Evolutionary conservation across 2,329 filamentous ascomycete genomes (phyloP), one percentile per base, ranked within the genome.

Genomic region (Claviceps pazoutovae): DNA sequence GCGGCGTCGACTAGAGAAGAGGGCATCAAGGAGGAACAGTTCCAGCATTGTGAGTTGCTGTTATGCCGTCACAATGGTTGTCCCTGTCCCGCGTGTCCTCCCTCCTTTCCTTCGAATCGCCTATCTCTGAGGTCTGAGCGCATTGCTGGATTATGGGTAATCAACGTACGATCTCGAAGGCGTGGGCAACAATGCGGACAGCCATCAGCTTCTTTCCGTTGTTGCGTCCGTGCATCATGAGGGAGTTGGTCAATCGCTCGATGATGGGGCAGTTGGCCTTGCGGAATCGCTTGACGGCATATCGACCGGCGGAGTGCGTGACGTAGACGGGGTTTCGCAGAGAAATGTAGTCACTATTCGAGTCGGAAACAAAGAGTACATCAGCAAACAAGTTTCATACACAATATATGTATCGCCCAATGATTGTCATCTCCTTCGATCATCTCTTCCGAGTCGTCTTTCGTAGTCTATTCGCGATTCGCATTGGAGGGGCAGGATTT

Each of bases 151-250:
- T 46, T 4, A 7, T 39, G 21, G 37, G 23, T 8, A 50, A 49
- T 46, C 5, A 60, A 86, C 88, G 74, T 85, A 96, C 91, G 73
- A 98, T 98, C 82, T 98, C 94, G 77, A 98, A 98, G 67, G 91
- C 76, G 82, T 98, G 93, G 65, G 90, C 90, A 68, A 98, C 90
- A 66, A 98, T 98, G 77, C 93, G 89, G 74, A 97, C 91, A 71
- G 93, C 94, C 90, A 95, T 96, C 71, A 97, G 84, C 88, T 98
- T 98, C 87, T 98, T 98, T 77, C 93, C 93, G 87, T 96, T 98
- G 88, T 98, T 98, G 78, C 93, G 93, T 76, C 93, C 93, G 85
- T 98, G 95, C 91, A 97, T 97, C 94, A 98, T 98, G 73, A 98
- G 85, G 56, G 93, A 97, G 87, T 98, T 98, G 82, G 93, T 98